Conservation (phyloP, 208 protist genomes). For the Leishmania tarentolae region DNA sequence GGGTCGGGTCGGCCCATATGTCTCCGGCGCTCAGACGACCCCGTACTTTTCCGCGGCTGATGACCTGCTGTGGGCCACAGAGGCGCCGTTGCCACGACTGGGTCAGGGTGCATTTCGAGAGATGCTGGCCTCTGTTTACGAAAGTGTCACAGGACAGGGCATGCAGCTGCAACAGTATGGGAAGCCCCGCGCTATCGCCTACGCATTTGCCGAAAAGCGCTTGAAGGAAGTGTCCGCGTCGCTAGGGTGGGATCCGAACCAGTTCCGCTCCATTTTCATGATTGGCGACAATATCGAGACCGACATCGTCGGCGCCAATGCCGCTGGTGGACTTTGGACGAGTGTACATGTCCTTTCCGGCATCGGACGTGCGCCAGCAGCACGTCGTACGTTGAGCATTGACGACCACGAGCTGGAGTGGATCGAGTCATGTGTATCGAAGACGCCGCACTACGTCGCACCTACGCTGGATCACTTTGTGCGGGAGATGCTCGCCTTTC, state of each 20-base stretch:
- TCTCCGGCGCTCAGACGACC: conserved; percentile 64
- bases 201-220: conserved; percentile 71
- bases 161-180: conserved; percentile 77
- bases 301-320: conserved; percentile 86
- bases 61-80: conserved; percentile 79
- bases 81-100: conserved; percentile 76
- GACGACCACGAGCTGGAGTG: conserved; percentile 75
- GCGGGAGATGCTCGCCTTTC: conserved; percentile 80
- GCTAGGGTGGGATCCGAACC: conserved; percentile 66
- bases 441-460: conserved; percentile 82
- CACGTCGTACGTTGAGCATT: conserved; percentile 55
- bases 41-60: conserved; percentile 75
- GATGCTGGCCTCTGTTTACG: conserved; percentile 82
- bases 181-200: conserved; percentile 86
- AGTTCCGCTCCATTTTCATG: conserved; percentile 80
- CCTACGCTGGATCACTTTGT: conserved; percentile 91
- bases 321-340: conserved; percentile 63
- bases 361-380: conserved; percentile 60
- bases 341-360: conserved; percentile 86
- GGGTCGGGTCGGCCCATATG: conserved; percentile 52
- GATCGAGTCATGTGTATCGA: conserved; percentile 55
- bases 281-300: conserved; percentile 88
- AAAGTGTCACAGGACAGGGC: conserved; percentile 72
- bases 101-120: conserved; percentile 80
- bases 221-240: conserved; percentile 36